Evolutionary conservation across 768 basidiomycete genomes (phyloP).

Genomic region (Lactarius trivialis): DNA sequence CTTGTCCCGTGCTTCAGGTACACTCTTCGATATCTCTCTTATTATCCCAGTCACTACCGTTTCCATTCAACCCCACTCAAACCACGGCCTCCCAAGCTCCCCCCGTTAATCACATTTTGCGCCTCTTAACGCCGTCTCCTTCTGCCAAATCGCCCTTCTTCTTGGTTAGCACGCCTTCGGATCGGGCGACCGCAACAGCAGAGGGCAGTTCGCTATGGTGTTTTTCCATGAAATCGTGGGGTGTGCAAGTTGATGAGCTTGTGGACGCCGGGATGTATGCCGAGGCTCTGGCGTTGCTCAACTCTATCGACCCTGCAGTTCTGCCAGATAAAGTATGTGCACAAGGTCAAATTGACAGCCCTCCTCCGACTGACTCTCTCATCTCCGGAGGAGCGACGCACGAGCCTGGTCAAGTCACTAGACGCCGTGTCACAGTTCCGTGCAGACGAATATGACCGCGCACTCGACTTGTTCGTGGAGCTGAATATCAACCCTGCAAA

Average conservation of each 20-base stretch:
- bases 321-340: constrained; percentile 56
- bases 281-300: constrained; percentile 76
- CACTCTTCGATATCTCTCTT: constrained; percentile 62
- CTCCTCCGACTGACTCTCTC: background rate
- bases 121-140: constrained; percentile 56
- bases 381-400: constrained; percentile 43
- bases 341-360: background rate
- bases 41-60: constrained; percentile 54
- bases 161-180: constrained; percentile 66
- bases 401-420: constrained; percentile 57
- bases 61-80: constrained; percentile 45
- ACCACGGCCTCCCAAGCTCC: constrained; percentile 26
- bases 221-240: constrained; percentile 65
- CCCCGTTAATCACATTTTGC: constrained; percentile 43
- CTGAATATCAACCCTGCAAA: constrained; percentile 92
- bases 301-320: constrained; percentile 52
- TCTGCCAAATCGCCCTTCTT: constrained; percentile 50
- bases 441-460: constrained; percentile 58
- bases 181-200: constrained; percentile 52
- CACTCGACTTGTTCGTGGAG: constrained; percentile 82
- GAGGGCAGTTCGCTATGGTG: constrained; percentile 81
- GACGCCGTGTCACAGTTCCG: constrained; percentile 77
- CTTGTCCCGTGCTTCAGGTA: constrained; percentile 60
- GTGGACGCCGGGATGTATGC: constrained; percentile 59
- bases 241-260: constrained; percentile 79